Evolutionary conservation across 345 rosid genomes (phyloP), one percentile per base, ranked within the genome.

Genomic region (Gossypium stocksii): DNA sequence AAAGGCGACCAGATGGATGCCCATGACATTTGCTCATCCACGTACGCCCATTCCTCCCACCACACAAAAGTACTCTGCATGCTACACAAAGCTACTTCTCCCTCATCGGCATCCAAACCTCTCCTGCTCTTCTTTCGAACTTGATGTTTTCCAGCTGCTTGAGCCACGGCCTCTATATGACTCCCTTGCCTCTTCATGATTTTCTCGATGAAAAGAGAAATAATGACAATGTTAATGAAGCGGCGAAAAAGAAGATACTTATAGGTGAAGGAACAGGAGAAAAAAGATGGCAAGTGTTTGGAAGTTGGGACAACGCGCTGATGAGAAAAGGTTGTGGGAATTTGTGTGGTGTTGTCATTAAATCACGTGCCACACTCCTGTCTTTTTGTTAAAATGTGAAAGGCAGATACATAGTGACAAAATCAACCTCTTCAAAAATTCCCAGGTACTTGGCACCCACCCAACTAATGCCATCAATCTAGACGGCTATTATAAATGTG

Each of bases 11-110:
- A 84, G 25, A 76, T 70, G 15, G 80, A 76, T 14, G 87, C 87
- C 89, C 89, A 89, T 9, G 90, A 77, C 87, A 89, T 83, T 79
- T 86, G 84, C 79, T 88, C 90, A 79, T 78, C 87, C 22, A 15
- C 63, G 29, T 79, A 79, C 23, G 68, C 41, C 71, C 71, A 74
- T 20, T 73, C 81, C 27, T 69, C 79, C 80, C 76, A 80, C 58
- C 74, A 49, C 67, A 15, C 44, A 44, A 27, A 62, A 17, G 38
- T 4, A 34, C 58, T n/a, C 58, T 53, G 58, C 58, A 53, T 34
- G 54, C 54, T 19, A 52, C 20, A 17, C 19, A 74, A 73, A 68
- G 77, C 14, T 2, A 70, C 34, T 58, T 11, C 74, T 59, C 16
- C 57, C 27, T 72, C 77, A 77, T 66, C 46, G 43, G 41, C 9